phyloP scores from a whole-genome alignment of 2,329 filamentous ascomycete genomes.

The Aureobasidium leucospermi region DNA sequence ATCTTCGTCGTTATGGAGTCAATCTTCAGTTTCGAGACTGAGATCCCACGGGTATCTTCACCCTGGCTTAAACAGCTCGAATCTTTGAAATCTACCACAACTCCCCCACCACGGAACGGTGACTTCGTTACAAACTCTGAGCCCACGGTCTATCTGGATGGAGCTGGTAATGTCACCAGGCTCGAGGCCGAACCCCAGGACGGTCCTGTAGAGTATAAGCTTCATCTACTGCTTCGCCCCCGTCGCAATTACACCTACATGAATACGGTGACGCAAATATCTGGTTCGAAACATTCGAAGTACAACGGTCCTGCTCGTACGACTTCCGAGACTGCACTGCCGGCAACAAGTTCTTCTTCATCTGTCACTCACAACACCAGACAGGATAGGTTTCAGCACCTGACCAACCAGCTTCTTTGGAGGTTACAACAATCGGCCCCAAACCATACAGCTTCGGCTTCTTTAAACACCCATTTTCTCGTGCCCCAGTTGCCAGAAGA shows the following conservation, averaged over 20 bases:
- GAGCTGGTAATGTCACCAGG: constrained; percentile 51
- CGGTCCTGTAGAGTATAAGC: constrained; percentile 92
- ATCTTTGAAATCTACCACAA: not conserved
- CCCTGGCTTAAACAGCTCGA: constrained; percentile 59
- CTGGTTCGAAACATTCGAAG: constrained; percentile 37
- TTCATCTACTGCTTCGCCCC: constrained; percentile 77
- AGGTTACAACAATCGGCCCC: constrained; percentile 89
- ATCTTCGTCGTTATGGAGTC: constrained; percentile 57
- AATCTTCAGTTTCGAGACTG: constrained; percentile 85
- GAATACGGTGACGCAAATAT: constrained; percentile 53
- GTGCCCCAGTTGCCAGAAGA: constrained; percentile 68
- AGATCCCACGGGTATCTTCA: constrained; percentile 79
- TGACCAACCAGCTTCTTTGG: constrained; percentile 95
- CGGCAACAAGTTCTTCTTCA: constrained; percentile 31
- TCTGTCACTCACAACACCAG: constrained; percentile 59
- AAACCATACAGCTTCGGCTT: constrained; percentile 71
- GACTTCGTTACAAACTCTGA: not conserved
- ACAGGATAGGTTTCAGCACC: constrained; percentile 76
- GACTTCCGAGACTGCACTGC: constrained; percentile 25
- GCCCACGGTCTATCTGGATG: constrained; percentile 15
- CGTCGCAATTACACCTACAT: constrained; percentile 65
- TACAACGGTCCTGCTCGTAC: constrained; percentile 21
- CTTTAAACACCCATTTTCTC: constrained; percentile 52
- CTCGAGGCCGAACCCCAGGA: constrained; percentile 87
- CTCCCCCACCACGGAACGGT: not conserved